Base-by-base conservation (phyloP, 2,329 filamentous ascomycete species). In the Sporothrix euskadiensis region DNA sequence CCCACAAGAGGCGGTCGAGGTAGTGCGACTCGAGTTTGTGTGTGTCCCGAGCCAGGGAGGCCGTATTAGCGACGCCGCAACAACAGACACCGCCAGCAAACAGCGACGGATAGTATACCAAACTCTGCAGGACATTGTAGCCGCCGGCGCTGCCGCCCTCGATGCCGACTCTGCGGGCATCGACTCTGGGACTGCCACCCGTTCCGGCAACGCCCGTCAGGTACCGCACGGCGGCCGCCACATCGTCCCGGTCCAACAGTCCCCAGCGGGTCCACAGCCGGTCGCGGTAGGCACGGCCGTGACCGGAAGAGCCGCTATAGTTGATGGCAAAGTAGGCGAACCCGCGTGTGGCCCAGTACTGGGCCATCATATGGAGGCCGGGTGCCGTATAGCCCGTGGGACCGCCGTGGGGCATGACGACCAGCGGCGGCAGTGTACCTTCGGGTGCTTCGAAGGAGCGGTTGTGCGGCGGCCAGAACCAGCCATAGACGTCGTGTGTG, bases 1-100 rank as follows among this genome's bases (percentile, higher is more conserved):
- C 71, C 0, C 85, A 80, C 1, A 87, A 75, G 1, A 88, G 79
- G 0, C 82, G 80, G 10, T 83, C 81, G n/a, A 84, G 80, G 76
- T 88, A 88, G 69, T 84, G 83, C 0, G 81, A 84, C 77, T 89
- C 87, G n/a, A 88, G 83, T 78, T 88, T 88, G 77, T 89, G 87
- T 0, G 86, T 88, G 26, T 83, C 82, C 1, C 80, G 81, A 19
- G 81, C 81, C 0, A 88, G 80, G 0, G 80, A 80, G 56, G 81
- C 81, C n/a, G 88, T 77, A 32, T 88, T 85, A 54, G 84, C 84
- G 41, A 89, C 83, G 3, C 87, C 87, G 35, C 83, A 87, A 1
- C 83, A 81, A 71, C 83, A 85, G 3, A 87, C 82, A 0, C 86
- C 87, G 0, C 82, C 85, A 0, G 85, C 83, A 75, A 87, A 88